Evolutionary conservation across 495 filamentous ascomycete species (phyloP).

Genomic region (Aspergillus avenaceus): DNA sequence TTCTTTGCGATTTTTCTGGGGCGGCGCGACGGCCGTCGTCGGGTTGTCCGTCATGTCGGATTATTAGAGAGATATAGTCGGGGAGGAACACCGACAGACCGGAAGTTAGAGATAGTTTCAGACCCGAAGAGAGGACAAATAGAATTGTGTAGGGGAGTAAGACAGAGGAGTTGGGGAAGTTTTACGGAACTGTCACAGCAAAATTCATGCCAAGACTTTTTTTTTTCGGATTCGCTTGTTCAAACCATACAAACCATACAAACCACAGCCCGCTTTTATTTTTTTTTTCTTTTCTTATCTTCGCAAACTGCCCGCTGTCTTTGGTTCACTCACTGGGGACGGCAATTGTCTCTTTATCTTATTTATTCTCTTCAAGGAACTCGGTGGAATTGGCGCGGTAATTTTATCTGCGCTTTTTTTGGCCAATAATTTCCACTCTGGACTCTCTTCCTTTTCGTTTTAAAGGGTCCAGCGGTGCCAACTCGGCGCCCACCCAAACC

Average conservation of each 20-base stretch:
- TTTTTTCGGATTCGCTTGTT: slow-evolving; percentile 9
- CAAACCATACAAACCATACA: no score
- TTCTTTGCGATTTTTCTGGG: slow-evolving; percentile 30
- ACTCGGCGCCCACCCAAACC: slow-evolving; percentile 43
- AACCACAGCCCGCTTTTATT: background rate
- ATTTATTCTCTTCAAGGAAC: background rate
- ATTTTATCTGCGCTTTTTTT: no score
- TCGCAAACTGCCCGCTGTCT: no score
- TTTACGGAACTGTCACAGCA: slow-evolving; percentile 13
- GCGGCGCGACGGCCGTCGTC: slow-evolving; percentile 28
- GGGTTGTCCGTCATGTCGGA: slow-evolving; percentile 24
- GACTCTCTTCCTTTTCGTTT: slow-evolving; percentile 79
- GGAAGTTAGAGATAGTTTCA: slow-evolving; percentile 1
- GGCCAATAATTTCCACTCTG: no score
- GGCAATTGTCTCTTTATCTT: slow-evolving; percentile 6
- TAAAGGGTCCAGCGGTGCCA: slow-evolving; percentile 69
- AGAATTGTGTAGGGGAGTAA: background rate
- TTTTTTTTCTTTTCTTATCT: no score
- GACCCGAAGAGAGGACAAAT: background rate
- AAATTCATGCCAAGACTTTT: slow-evolving; percentile 31
- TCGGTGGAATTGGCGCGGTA: no score
- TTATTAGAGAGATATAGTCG: background rate
- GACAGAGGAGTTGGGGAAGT: background rate
- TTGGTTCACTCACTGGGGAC: slow-evolving; percentile 1
- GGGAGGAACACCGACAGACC: background rate